Base-by-base conservation (phyloP, 208 protist species). In the Willaertia magna region DNA sequence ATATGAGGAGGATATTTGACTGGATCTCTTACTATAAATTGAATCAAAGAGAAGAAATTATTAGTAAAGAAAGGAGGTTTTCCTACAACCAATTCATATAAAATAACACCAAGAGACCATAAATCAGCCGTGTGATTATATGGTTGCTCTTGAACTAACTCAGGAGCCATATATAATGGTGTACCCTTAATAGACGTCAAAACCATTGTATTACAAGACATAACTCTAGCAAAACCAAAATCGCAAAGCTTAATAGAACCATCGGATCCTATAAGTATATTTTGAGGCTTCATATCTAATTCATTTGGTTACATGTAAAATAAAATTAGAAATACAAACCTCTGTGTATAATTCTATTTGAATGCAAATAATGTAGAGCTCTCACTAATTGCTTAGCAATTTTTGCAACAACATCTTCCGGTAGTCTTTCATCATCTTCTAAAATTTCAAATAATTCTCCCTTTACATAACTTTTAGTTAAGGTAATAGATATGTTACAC, bases 71-170 rank as follows among this genome's bases (percentile, higher is more conserved):
- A 99, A 1, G 97, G 97, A 40, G 97, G 97, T 84, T 94, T 91
- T 20, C 97, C 97, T 47, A 95, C 95, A 86, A 94, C 96, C 6
- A 99, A 87, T 87, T 99, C 97, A 88, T 99, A 99, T 74, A 99
- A 87, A 86, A 99, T 98, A 46, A 98, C 95, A 18, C 98, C 98
- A 12, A 99, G 90, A 14, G 96, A 98, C 97, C 97, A 99, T 44
- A 99, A 90, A 89, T 99, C 98, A 3, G 94, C 94, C 12, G 88
- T 93, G 76, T 97, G 92, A 88, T 98, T 95, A 88, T 98, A 97
- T n/a, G 95, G 93, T 84, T 95, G 90, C 81, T 97, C 94, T 74
- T 96, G 93, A 26, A 96, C 94, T 18, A 98, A 91, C 87, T 98
- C 96, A 0, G 96, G 96, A 7, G 95, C 95, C 97, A 99, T 98